Percentiles rank a stretch among this genome's conserved stretches.
phyloP scores from a whole-genome alignment of 1,139 yeast species.

The Chernovozyma aurita region DNA sequence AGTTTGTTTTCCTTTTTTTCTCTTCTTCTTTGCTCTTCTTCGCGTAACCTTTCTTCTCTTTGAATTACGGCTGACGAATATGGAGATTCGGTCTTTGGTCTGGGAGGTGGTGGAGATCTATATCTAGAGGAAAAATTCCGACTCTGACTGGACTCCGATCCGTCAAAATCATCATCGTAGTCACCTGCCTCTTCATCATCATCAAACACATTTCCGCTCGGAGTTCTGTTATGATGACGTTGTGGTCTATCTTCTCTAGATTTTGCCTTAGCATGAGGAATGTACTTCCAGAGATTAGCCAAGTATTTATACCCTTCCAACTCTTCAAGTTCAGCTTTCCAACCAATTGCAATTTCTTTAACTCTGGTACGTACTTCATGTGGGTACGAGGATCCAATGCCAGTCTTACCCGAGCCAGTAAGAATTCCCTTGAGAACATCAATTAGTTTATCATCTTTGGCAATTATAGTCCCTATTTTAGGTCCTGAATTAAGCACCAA shows the following conservation, averaged over 20 bases:
- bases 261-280: constrained; percentile 20
- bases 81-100: constrained; percentile 26
- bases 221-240: constrained; percentile 9
- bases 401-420: constrained; percentile 31
- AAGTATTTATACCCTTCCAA: constrained; percentile 49
- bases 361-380: constrained; percentile 43
- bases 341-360: constrained; percentile 50
- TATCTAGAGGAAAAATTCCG: constrained; percentile 1
- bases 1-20: constrained; percentile 9
- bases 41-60: constrained; percentile 3
- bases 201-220: constrained; percentile 13
- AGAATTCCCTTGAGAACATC: constrained; percentile 58
- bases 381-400: constrained; percentile 38
- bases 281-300: constrained; percentile 40
- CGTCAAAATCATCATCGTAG: constrained; percentile 4
- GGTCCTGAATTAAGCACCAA: constrained; percentile 72
- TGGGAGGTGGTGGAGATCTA: constrained; percentile 24
- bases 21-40: constrained; percentile 5
- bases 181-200: constrained; percentile 7
- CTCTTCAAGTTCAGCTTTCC: constrained; percentile 56
- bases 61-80: constrained; percentile 6
- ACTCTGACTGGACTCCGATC: not conserved
- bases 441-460: constrained; percentile 66
- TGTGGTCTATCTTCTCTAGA: constrained; percentile 2
- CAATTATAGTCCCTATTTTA: constrained; percentile 44